phyloP scores from a whole-genome alignment of 176 grass and related monocot species.

The Musa beccarii region DNA sequence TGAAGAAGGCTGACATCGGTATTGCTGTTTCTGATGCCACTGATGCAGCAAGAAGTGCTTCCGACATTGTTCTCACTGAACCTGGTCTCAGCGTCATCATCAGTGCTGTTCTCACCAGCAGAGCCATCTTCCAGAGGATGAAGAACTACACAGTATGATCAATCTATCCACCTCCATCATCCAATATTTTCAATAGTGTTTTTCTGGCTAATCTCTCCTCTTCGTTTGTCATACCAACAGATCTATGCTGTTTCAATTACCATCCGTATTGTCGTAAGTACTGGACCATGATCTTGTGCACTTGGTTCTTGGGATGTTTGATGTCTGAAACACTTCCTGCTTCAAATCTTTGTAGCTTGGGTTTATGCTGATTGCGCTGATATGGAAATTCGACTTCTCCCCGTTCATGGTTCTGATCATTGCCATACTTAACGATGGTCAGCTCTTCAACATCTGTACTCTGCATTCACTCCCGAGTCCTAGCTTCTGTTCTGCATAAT shows the following conservation, averaged over 20 bases:
- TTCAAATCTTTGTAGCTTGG: constrained; percentile 29
- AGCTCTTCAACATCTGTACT: background rate
- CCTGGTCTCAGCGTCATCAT: constrained; percentile 23
- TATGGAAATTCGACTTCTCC: constrained; percentile 28
- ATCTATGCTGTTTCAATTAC: constrained; percentile 45
- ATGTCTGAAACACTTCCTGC: background rate
- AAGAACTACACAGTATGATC: constrained; percentile 14
- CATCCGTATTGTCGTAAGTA: constrained; percentile 42
- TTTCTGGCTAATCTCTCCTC: background rate
- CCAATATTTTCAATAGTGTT: background rate
- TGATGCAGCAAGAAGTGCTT: constrained; percentile 17
- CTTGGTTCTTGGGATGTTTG: background rate
- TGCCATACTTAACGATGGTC: constrained; percentile 54
- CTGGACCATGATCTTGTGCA: background rate
- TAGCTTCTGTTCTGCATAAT: background rate
- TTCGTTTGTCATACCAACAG: constrained; percentile 6
- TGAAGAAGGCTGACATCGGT: constrained; percentile 20
- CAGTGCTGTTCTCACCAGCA: constrained; percentile 20
- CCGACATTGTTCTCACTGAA: constrained; percentile 19
- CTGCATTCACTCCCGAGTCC: background rate
- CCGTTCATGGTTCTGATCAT: constrained; percentile 58
- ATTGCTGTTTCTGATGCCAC: constrained; percentile 21
- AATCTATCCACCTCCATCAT: background rate
- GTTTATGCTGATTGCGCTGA: constrained; percentile 33
- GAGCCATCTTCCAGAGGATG: constrained; percentile 24